Base-by-base conservation (phyloP, 1,139 yeast species). In the Suhomyces wounanorum region DNA sequence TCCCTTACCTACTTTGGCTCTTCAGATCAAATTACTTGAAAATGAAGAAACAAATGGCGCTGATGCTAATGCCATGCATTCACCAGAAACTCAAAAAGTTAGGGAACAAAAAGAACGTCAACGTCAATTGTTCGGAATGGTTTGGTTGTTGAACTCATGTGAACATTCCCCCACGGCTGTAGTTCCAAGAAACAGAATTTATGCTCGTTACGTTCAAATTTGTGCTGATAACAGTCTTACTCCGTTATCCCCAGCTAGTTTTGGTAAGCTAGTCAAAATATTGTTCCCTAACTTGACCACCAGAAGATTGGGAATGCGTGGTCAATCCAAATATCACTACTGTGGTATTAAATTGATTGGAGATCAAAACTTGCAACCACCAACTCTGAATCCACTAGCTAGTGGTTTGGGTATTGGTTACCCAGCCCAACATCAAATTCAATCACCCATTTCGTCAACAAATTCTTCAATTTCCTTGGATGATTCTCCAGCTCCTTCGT, bases 291-390 rank as follows among this genome's bases (percentile, higher is more conserved):
- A 77, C 51, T 74, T 90, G 56, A 85, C 89, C 31, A 89, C 96
- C 0, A 79, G 97, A 59, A 78, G 98, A 54, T 73, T 91, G 53
- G 98, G 97, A 11, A 85, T 87, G 69, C 77, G 97, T 49, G 97
- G 97, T 8, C 92, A 88, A 63, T 85, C 94, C 18, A 89, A 89
- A 62, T 91, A 92, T 66, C 96, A 91, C 65, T 92, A 91, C 65
- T 89, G 96, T 69, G 97, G 97, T 1, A 76, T 91, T 48, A 81
- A 79, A 59, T 67, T 91, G 48, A 70, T 81, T 17, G 87, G 82
- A 9, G 88, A 83, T 45, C 73, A 63, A 40, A 62, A 61, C 48
- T 51, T 48, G 38, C 55, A 38, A 16, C 54, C 48, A 9, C 46
- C 50, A n/a, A 54, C 45, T 13, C 54, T 42, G 14, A 52, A 44